phyloP scores from a whole-genome alignment of 2,329 filamentous ascomycete genomes.

The Monosporascus ibericus region DNA sequence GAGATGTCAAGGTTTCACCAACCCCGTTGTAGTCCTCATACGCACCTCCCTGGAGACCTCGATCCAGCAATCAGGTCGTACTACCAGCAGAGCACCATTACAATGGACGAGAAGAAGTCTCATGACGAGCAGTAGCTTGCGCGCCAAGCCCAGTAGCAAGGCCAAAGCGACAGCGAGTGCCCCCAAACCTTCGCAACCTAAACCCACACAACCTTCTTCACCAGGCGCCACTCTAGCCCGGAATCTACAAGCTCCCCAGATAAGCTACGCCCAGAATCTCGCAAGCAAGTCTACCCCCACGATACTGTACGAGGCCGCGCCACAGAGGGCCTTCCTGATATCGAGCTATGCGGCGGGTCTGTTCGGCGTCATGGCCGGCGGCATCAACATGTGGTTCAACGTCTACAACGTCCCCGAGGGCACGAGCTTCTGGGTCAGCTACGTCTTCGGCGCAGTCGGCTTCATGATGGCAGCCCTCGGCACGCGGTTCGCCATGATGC shows the following conservation, averaged over 20 bases:
- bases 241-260: slow-evolving; percentile 18
- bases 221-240: neutral
- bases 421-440: slow-evolving; percentile 50
- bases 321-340: slow-evolving; percentile 56
- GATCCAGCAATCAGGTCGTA: neutral
- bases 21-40: slow-evolving; percentile 19
- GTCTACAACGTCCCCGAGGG: slow-evolving; percentile 44
- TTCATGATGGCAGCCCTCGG: slow-evolving; percentile 55
- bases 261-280: slow-evolving; percentile 50
- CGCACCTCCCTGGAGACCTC: slow-evolving; percentile 17
- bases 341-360: slow-evolving; percentile 51
- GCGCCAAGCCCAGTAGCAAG: neutral
- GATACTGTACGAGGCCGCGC: slow-evolving; percentile 58
- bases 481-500: slow-evolving; percentile 52
- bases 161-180: neutral
- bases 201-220: neutral
- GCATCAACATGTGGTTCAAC: slow-evolving; percentile 43
- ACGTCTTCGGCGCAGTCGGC: slow-evolving; percentile 52
- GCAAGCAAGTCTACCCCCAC: slow-evolving; percentile 50
- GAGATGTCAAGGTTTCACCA: slow-evolving; percentile 22
- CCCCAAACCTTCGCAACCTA: neutral
- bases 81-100: neutral
- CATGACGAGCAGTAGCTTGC: neutral
- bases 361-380: slow-evolving; percentile 46
- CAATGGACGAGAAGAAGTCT: neutral